Base-by-base conservation (phyloP, 148 eudicot genomes). In the Rhododendron henanense region DNA sequence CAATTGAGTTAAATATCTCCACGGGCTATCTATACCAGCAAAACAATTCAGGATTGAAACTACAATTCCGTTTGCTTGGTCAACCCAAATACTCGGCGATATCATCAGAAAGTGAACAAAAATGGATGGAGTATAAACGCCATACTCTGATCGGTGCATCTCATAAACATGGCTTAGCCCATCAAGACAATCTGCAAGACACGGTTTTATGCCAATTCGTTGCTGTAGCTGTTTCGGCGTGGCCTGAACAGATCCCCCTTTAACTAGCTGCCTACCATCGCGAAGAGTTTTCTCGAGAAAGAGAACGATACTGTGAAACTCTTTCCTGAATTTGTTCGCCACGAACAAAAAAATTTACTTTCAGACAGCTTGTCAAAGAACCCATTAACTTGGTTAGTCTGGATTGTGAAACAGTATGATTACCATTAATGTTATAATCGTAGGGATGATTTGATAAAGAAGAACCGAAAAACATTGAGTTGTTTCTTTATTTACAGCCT, bases 121-220 rank as follows among this genome's bases (percentile, higher is more conserved):
- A 57, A 82, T 57, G 31, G 45, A n/a, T 78, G 31, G 25, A 78
- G 81, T 78, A 45, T 59, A 48, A 47, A 50, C 18, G 11, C 16
- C 67, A 81, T 94, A 96, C 99, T 96, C 99, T 75, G 96, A 87
- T 57, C 83, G 92, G 88, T 96, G 93, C 99, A 96, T 96, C 86
- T 95, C 97, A 21, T 91, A 90, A 88, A 96, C 88, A 83, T 87
- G 84, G 75, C 87, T 75, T 47, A 96, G 95, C 82, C 96, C 97
- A 78, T 95, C 95, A 85, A 96, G 89, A 90, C 98, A 96, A 88
- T 95, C 92, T 86, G 94, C 90, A 88, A 94, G 83, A 88, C 92
- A 91, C 85, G 98, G 99, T 89, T 94, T 95, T 63, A 92, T 87
- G 82, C 99, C 99, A 74, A 93, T 85, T 79, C 91, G 87, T 83